These are phyloP conservation scores for Quercus agrifolia DNA, from an alignment of 306 rosid genomes.

Conservation along the genomic window DNA sequence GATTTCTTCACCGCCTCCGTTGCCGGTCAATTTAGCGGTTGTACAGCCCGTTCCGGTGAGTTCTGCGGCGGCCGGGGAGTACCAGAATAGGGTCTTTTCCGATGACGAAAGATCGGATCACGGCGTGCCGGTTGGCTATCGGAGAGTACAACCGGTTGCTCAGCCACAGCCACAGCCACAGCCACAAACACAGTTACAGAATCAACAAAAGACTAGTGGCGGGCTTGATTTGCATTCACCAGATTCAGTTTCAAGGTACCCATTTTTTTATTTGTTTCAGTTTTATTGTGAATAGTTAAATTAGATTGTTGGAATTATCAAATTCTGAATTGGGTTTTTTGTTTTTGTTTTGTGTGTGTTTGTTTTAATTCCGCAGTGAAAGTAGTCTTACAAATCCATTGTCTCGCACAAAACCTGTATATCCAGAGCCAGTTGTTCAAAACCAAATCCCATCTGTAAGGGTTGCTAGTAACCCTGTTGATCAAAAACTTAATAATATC, in stretches of 20 bases:
- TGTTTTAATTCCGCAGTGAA: conserved; percentile 62
- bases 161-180: conserved; percentile 45
- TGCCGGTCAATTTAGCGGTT: conserved; percentile 39
- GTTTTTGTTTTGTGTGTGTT: not conserved
- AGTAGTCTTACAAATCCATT: conserved; percentile 63
- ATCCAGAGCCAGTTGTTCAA: conserved; percentile 76
- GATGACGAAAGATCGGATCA: conserved; percentile 97
- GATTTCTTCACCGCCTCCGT: conserved; percentile 65
- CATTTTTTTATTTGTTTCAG: not conserved
- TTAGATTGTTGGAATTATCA: conserved; percentile 9
- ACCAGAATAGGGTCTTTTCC: conserved; percentile 53
- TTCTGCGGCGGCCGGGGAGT: conserved; percentile 40
- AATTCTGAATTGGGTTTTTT: conserved; percentile 32
- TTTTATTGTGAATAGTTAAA: not conserved
- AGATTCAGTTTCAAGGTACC: conserved; percentile 91
- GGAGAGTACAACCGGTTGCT: conserved; percentile 52
- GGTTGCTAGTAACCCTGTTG: conserved; percentile 54
- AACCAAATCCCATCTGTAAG: conserved; percentile 61
- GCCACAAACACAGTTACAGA: conserved; percentile 36
- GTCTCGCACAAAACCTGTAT: conserved; percentile 60
- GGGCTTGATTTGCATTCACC: conserved; percentile 73
- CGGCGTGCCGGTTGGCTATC: conserved; percentile 48
- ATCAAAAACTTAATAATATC: conserved; percentile 47
- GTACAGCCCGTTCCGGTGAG: conserved; percentile 36
- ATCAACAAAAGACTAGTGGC: conserved; percentile 65